These are phyloP conservation scores for Fusarium acutatum DNA, from an alignment of 2,329 filamentous ascomycete genomes.

Conservation along the genomic window DNA sequence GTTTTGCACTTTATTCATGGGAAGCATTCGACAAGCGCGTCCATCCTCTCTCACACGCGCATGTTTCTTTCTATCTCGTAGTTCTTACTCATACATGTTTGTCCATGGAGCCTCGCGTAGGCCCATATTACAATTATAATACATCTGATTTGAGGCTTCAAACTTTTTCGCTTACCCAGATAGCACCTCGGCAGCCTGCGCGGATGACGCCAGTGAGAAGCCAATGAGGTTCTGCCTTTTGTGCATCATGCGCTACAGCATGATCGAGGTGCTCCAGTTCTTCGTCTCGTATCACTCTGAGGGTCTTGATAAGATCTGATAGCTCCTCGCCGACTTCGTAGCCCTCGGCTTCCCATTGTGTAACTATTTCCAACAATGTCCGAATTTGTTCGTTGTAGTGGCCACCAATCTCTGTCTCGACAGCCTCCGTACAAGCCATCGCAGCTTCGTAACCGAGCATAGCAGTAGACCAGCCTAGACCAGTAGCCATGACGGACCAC, in stretches of 20 bases:
- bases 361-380: conserved; percentile 81
- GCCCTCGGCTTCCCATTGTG: conserved; percentile 77
- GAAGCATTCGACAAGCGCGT: conserved; percentile 30
- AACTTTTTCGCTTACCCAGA: conserved; percentile 85
- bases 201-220: conserved; percentile 86
- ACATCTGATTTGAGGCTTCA: conserved; percentile 48
- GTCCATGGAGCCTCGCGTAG: conserved; percentile 7
- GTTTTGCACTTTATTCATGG: conserved; percentile 13
- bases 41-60: conserved; percentile 1
- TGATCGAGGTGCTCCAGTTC: conserved; percentile 97
- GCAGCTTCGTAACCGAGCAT: conserved; percentile 90
- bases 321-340: conserved; percentile 85
- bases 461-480: conserved; percentile 89
- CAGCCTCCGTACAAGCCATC: conserved; percentile 98
- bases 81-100: conserved; percentile 31
- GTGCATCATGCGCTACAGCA: conserved; percentile 91
- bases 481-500: conserved; percentile 82
- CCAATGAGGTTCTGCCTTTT: conserved; percentile 89
- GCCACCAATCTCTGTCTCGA: conserved; percentile 95
- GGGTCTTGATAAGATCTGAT: conserved; percentile 72
- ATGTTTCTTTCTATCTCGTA: conserved; percentile 16
- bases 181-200: conserved; percentile 89
- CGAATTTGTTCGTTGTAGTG: conserved; percentile 96
- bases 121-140: conserved; percentile 41
- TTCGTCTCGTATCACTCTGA: conserved; percentile 90